Evolutionary conservation across 306 rosid genomes (phyloP), one percentile per base, ranked within the genome.

Genomic region (Betula pendula): DNA sequence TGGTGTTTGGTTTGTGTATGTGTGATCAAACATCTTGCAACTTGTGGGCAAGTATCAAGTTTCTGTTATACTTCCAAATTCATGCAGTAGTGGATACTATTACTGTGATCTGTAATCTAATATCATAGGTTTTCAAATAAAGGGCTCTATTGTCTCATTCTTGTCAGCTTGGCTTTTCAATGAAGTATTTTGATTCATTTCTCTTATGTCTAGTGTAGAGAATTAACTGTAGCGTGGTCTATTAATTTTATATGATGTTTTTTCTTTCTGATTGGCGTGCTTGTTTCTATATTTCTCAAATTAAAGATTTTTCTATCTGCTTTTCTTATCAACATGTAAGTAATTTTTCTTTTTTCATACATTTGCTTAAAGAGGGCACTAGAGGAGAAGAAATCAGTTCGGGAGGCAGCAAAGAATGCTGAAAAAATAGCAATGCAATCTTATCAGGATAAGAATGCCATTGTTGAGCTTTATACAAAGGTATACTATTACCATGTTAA

Each of bases 341-440:
- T 73, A 14, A 24, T 75, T 29, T 63, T 35, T 79, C 71, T 75
- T 29, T 63, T 29, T 79, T 73, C 25, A 50, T 9, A 48, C 42
- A 73, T 81, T 70, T 79, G 29, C 82, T 71, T 72, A 58, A 80
- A 93, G 97, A 95, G 90, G 85, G 91, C 93, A 76, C 79, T 95
- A 68, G 98, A 90, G 86, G 98, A 92, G 76, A 84, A 84, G 81
- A 95, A 84, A 83, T 52, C 77, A 58, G 88, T 85, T 79, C 93
- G 90, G 72, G 98, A 92, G 81, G 93, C 83, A 70, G 96, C 90
- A 22, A 90, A 75, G 77, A 85, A 87, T 68, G 86, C 85, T 66
- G 97, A 92, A 84, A 92, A 90, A 81, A 80, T 75, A 65, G 92
- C 93, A 15, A 88, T 88, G 95, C 97, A 95, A 71, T 73, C 86